Evolutionary conservation across 257 asterid genomes (phyloP), one percentile per base, ranked within the genome.

Genomic region (Solanum paucissectum): DNA sequence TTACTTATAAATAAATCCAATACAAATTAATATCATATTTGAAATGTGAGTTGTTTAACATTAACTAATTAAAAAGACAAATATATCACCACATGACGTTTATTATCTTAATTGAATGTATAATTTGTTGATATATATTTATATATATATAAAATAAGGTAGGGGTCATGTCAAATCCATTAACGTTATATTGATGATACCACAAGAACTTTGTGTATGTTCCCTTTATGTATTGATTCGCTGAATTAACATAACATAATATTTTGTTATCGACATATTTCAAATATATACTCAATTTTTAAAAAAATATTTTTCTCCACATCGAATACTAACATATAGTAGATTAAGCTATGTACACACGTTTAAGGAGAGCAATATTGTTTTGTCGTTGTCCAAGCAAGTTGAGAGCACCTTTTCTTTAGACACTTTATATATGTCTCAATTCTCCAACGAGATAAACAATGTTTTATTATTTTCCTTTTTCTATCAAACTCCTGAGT

Each of bases 241-340:
- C 3, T 10, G 7, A 62, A 23, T 62, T 9, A 62, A 23, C 7
- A 62, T 23, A 23, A 62, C 11, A 23, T 62, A 4, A 3, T 42
- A 42, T 62, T 23, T 10, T 23, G 1, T 4, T 62, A 62, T 62
- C 69, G 12, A 23, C 12, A 9, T 62, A 23, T 9, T 62, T 23
- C 6, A 62, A 62, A 21, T 3, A 58, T 58, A 20, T 58, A 7
- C 27, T 7, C 3, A 0, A 9, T 9, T 21, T 62, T 0, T 9
- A 0, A 0, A 2, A 23, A n/a, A 23, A 64, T 62, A 21, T n/a
- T 62, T 62, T 64, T 12, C 16, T 25, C 4, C 18, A 1, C 3
- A 12, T 25, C 8, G 1, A n/a, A 11, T 6, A 64, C 29, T 6
- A 2, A 6, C 33, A 64, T 64, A 9, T 23, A 23, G 64, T 18